Percentiles rank a stretch among this genome's conserved stretches.
Conservation (phyloP, 2,329 filamentous ascomycete species). For the Scleromitrula shiraiana region DNA sequence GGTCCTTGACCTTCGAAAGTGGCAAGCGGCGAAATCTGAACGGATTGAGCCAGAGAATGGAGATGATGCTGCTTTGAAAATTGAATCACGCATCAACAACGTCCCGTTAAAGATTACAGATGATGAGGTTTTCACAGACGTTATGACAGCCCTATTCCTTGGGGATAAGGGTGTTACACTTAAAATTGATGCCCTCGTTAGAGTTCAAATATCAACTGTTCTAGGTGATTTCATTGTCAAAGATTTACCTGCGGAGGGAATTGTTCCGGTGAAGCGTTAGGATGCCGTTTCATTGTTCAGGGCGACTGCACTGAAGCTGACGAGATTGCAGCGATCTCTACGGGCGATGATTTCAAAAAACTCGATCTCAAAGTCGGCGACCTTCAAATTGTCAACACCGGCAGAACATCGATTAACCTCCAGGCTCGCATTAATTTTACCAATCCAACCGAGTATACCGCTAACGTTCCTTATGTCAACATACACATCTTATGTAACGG, state of each 20-base stretch:
- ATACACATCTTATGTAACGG: conserved; percentile 68
- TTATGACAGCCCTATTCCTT: conserved; percentile 76
- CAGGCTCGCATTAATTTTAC: conserved; percentile 71
- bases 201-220: conserved; percentile 73
- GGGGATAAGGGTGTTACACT: conserved; percentile 61
- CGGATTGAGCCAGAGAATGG: conserved; percentile 49
- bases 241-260: conserved; percentile 76
- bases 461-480: conserved; percentile 70
- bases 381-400: conserved; percentile 65
- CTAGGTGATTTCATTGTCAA: conserved; percentile 75
- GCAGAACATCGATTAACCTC: conserved; percentile 60
- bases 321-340: conserved; percentile 47
- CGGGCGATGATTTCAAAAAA: conserved; percentile 38
- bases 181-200: conserved; percentile 69
- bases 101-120: conserved; percentile 80
- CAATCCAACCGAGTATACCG: conserved; percentile 84
- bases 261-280: conserved; percentile 91
- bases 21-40: conserved; percentile 81
- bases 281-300: conserved; percentile 45
- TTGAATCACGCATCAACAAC: conserved; percentile 68
- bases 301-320: conserved; percentile 28
- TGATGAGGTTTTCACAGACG: conserved; percentile 66
- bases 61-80: conserved; percentile 56
- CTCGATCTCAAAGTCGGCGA: conserved; percentile 59
- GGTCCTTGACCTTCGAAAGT: conserved; percentile 67